Base-by-base conservation (phyloP, 2,329 filamentous ascomycete genomes). In the Epichloe festucae region DNA sequence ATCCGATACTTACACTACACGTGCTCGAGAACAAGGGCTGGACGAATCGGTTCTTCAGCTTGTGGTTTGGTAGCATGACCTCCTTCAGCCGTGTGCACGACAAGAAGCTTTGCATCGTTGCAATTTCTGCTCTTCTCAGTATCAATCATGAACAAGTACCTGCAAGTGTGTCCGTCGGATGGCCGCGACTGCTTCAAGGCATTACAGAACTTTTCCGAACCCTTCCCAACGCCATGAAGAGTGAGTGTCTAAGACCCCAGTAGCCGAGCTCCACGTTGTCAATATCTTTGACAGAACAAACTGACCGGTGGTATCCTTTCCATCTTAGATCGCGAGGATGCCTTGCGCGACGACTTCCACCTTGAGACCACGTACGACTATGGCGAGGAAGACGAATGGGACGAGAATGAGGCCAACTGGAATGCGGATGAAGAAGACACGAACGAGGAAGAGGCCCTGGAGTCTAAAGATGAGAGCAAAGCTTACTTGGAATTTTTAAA, bases 31-130 rank as follows among this genome's bases (percentile, higher is more conserved):
- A 77, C 50, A 91, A 94, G 62, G 85, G 82, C 54, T 96, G 90
- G 91, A 97, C 93, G 6, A 97, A 97, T 71, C 94, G 94, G 65
- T 98, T 98, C 73, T 98, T 98, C 75, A 95, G 88, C 69, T 73
- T 94, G 53, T 98, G 93, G 93, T 98, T 98, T 68, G 88, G 88
- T 42, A 94, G 84, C 71, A 98, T 98, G 72, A 86, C 95, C 56
- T 84, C 81, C 62, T 97, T 98, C 72, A 87, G 82, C 49, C 81
- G 93, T 42, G 93, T 98, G 2, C 93, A 98, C 66, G 93, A 98
- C 74, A 98, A 98, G 79, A 98, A 96, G 75, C 76, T 98, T 27
- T 96, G 89, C 56, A 96, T 98, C 60, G 87, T 90, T 17, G 91
- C 90, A 46, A 97, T 98, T 60, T 85, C 87, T 53, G 79, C 89